phyloP scores from a whole-genome alignment of 2,329 filamentous ascomycete genomes.

The Aphanoascus verrucosus region DNA sequence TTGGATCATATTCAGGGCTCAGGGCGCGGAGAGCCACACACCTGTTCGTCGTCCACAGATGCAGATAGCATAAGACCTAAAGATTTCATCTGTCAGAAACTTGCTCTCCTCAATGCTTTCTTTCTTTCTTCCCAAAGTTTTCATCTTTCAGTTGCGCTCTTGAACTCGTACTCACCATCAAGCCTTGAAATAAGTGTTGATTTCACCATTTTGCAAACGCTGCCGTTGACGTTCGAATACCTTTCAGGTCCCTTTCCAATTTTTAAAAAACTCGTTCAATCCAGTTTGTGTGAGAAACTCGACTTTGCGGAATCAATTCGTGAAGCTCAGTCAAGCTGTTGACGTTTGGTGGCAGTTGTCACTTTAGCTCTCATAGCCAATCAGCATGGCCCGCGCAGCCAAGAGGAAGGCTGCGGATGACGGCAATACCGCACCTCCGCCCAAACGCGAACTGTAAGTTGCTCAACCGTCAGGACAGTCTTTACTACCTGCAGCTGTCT shows the following conservation, averaged over 20 bases:
- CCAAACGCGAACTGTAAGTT: background rate
- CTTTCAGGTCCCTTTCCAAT: background rate
- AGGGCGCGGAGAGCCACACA: constrained; percentile 26
- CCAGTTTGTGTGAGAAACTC: background rate
- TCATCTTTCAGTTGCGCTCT: background rate
- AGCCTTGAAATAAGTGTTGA: constrained; percentile 91
- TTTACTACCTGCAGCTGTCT: background rate
- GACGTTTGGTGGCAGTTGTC: background rate
- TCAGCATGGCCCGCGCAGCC: constrained; percentile 23
- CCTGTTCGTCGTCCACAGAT: constrained; percentile 82
- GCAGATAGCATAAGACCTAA: constrained; percentile 88
- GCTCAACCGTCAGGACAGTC: background rate
- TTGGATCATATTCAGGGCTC: background rate
- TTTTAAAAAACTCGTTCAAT: background rate
- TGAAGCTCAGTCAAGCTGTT: background rate
- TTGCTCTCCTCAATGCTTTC: background rate
- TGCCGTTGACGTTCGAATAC: background rate
- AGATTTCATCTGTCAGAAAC: constrained; percentile 10
- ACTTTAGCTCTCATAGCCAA: constrained; percentile 13
- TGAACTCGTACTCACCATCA: constrained; percentile 53
- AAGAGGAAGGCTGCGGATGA: constrained; percentile 14
- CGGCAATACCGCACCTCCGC: constrained; percentile 3
- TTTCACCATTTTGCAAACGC: constrained; percentile 56
- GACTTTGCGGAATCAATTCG: background rate
- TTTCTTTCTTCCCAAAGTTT: background rate